Base-by-base conservation (phyloP, 2,329 filamentous ascomycete species). In the Microsporum audouinii region DNA sequence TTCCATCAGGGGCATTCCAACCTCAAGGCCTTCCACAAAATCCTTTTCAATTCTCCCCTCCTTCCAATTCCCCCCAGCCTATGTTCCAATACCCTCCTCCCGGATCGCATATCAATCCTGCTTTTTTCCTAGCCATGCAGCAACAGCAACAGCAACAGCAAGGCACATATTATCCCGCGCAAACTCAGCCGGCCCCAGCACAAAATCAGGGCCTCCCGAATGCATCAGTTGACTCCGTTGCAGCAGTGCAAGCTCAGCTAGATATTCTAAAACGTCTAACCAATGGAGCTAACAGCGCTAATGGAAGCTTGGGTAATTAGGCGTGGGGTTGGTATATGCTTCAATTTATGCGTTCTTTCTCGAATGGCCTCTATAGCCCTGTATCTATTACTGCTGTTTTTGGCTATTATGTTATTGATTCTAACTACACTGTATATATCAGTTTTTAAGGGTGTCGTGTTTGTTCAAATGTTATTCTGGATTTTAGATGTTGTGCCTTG, bases 61-160 rank as follows among this genome's bases (percentile, higher is more conserved):
- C 49, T 14, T 53, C 58, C 23, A 72, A 71, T 31, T 74, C 72
- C 59, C n/a, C 73, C 57, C 73, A 74, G 60, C 75, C 80, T 58
- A 71, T 76, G 5, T 73, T 73, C 60, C 70, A 68, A 38, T 68
- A 74, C 45, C 68, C 76, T 14, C 70, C 73, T 39, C 70, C 71
- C 53, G 74, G 78, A 63, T 74, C 79, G 7, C 82, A 82, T 65
- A 78, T 84, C 62, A 85, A 84, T 65, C 83, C 83, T 2, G 78
- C 80, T 1, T 80, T 86, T 68, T 76, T 85, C 62, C 78, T 80
- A 64, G 69, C 70, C 23, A 59, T 76, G 45, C 78, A 79, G 61
- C 75, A 76, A 59, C 73, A 75, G 58, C 75, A 76, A 63, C 73
- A 72, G 33, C 69, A 71, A 43, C 68, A 68, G 36, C 66, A 70